Base-by-base conservation (phyloP, 2,329 filamentous ascomycete species). In the Fusarium sublunatum region DNA sequence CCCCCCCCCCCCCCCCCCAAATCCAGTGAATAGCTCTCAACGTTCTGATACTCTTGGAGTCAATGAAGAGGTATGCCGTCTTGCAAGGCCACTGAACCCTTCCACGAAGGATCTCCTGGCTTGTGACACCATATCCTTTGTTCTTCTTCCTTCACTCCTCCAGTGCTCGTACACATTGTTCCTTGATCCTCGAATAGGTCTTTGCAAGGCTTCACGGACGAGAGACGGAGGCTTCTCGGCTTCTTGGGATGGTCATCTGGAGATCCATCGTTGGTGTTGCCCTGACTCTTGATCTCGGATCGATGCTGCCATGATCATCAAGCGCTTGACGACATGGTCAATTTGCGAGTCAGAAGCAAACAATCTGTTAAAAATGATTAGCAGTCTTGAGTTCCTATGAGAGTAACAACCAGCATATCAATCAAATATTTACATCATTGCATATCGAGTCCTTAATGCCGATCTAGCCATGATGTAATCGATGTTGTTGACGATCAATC, bases 381-480 rank as follows among this genome's bases (percentile, higher is more conserved):
- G 15, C 13, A 15, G 29, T n/a, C 7, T 19, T 6, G 19, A 38
- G 12, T 44, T 35, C 9, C 22, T 25, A 29, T 5, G 35, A 11
- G 10, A 31, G 7, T 15, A 32, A 8, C n/a, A 32, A 31, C 2
- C 25, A 28, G 42, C n/a, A 13, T 34, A 41, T 44, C 32, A 29
- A 24, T 24, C 36, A 36, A 28, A 31, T 13, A 13, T 61, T 61
- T 43, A 44, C 58, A 61, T 61, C 49, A 61, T 56, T 15, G 15
- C 29, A 36, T 28, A 45, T 61, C 19, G 26, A 41, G 32, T 36
- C 12, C 12, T 22, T 35, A 28, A 36, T 36, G 53, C 26, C 34
- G 49, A 56, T 49, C 58, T 11, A 36, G n/a, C 7, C 24, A 61
- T 56, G 43, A 61, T 61, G 56, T 49, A 61, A 56, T 61, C 12